Conservation (phyloP, 2,329 filamentous ascomycete species). For the Trichothecium roseum region DNA sequence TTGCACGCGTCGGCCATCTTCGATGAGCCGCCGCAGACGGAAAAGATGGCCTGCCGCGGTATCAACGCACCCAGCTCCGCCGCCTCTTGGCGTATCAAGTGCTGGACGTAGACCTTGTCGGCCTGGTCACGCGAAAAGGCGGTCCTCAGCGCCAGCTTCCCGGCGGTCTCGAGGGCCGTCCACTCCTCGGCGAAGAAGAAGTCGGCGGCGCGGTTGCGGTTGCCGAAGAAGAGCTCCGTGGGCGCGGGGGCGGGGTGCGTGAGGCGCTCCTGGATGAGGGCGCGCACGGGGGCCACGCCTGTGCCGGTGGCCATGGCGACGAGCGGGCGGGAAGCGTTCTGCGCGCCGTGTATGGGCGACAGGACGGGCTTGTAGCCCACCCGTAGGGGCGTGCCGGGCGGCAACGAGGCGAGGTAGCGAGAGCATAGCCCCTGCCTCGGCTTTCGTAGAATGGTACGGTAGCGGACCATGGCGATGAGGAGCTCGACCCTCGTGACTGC, state of each 20-base stretch:
- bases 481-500: constrained; percentile 51
- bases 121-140: constrained; percentile 38
- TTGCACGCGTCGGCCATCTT: constrained; percentile 48
- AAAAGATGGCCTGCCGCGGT: constrained; percentile 31
- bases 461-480: constrained; percentile 81
- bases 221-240: constrained; percentile 71
- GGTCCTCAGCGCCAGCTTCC: constrained; percentile 22
- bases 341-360: constrained; percentile 27
- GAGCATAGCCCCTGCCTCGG: constrained; percentile 84
- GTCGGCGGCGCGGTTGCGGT: constrained; percentile 63
- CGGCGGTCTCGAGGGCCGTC: constrained; percentile 23
- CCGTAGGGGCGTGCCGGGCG: constrained; percentile 43
- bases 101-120: constrained; percentile 46
- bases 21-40: constrained; percentile 45
- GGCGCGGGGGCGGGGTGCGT: constrained; percentile 18
- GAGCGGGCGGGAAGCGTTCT: constrained; percentile 40
- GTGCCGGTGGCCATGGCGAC: constrained; percentile 79
- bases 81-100: constrained; percentile 36
- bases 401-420: constrained; percentile 64
- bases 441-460: constrained; percentile 76
- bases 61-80: constrained; percentile 21
- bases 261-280: constrained; percentile 67
- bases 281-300: constrained; percentile 74
- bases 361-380: constrained; percentile 46
- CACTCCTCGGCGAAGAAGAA: constrained; percentile 79